Evolutionary conservation across 2,329 filamentous ascomycete species (phyloP).

Genomic region (Ophiosphaerella korrae): DNA sequence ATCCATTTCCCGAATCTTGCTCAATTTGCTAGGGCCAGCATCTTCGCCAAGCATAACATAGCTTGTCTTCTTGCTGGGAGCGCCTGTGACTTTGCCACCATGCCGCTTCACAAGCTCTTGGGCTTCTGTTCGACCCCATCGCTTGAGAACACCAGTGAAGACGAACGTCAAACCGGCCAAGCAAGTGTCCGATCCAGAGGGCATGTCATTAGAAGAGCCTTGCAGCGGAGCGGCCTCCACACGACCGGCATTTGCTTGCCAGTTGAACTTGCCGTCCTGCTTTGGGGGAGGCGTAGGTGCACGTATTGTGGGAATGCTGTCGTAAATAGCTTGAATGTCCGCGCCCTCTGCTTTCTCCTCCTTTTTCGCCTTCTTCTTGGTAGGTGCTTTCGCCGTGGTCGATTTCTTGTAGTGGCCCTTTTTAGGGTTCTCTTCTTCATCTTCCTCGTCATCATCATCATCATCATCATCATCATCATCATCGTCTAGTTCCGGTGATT

Average conservation of each 20-base stretch:
- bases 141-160: constrained; percentile 86
- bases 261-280: constrained; percentile 77
- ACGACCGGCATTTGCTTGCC: constrained; percentile 61
- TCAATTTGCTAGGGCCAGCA: constrained; percentile 89
- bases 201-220: constrained; percentile 69
- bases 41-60: constrained; percentile 91
- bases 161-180: constrained; percentile 89
- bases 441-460: constrained; percentile 60
- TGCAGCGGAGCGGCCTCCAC: constrained; percentile 67
- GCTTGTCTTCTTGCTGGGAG: constrained; percentile 89
- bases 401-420: constrained; percentile 54
- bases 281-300: constrained; percentile 82
- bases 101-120: constrained; percentile 88
- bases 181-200: constrained; percentile 85
- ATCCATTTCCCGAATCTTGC: constrained; percentile 77
- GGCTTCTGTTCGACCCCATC: constrained; percentile 81
- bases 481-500: constrained; percentile 58
- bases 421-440: constrained; percentile 60
- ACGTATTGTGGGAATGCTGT: constrained; percentile 81
- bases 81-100: constrained; percentile 85
- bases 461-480: constrained; percentile 61
- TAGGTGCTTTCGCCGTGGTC: constrained; percentile 54
- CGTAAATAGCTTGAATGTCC: constrained; percentile 80
- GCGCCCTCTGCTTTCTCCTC: constrained; percentile 69
- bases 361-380: constrained; percentile 68